Conservation (phyloP, 768 basidiomycete genomes). For the Gelatoporia subvermispora region DNA sequence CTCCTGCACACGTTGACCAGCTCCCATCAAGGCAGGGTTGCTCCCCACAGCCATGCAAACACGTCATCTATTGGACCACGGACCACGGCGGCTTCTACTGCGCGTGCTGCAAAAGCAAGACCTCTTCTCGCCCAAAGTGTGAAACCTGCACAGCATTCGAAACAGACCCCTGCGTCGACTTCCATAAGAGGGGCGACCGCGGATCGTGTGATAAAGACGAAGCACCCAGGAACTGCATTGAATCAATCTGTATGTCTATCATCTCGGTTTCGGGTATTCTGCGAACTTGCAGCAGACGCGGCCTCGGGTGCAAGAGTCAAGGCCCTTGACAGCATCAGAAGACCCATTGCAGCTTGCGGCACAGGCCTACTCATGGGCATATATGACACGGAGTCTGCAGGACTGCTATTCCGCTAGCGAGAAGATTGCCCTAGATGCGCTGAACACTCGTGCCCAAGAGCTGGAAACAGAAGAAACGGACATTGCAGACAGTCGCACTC, state of each 20-base stretch:
- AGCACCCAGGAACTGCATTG: too few species aligned
- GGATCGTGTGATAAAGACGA: too few species aligned
- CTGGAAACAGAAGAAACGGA: slow-evolving; percentile 37
- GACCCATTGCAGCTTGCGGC: slow-evolving; percentile 43
- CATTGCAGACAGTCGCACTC: slow-evolving; percentile 35
- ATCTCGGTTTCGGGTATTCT: too few species aligned
- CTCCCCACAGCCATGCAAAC: not conserved
- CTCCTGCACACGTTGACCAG: not conserved
- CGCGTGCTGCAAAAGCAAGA: too few species aligned
- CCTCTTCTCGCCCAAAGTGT: too few species aligned
- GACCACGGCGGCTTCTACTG: too few species aligned
- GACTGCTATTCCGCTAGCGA: slow-evolving; percentile 42
- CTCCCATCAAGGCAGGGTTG: slow-evolving; percentile 3
- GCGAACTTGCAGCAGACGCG: slow-evolving; percentile 3
- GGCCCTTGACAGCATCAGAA: not conserved
- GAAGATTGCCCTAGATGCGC: slow-evolving; percentile 32
- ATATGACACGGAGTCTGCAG: slow-evolving; percentile 54
- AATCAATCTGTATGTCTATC: too few species aligned
- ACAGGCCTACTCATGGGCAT: slow-evolving; percentile 54
- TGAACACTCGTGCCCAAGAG: slow-evolving; percentile 30
- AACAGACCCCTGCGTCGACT: too few species aligned
- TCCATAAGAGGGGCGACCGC: too few species aligned
- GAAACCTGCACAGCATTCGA: too few species aligned
- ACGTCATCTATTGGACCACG: slow-evolving; percentile 5
- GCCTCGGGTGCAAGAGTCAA: not conserved